Base-by-base conservation (phyloP, 768 basidiomycete species). In the Leccinum broughii region DNA sequence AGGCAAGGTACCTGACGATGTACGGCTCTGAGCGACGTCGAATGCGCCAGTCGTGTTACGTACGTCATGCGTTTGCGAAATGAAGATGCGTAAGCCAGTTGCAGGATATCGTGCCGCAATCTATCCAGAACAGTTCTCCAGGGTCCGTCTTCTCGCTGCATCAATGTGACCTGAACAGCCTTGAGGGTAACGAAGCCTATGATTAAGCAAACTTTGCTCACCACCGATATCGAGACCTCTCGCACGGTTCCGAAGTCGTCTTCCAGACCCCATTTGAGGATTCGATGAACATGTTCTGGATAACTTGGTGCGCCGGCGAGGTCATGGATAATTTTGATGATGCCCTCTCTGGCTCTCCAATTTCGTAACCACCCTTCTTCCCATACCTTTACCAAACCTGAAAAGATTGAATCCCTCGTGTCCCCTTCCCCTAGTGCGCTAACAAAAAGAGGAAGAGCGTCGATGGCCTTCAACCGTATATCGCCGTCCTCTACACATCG, bases 201-300 rank as follows among this genome's bases (percentile, higher is more conserved):
- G 64, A 44, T 48, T 22, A 34, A 59, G 15, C 65, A 55, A 60
- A 54, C 44, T 9, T 28, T 60, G 57, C 93, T 75, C 70, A 93
- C 91, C 66, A 78, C 77, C 41, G 74, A 70, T 24, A 92, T 81
- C 2, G 88, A 90, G 41, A 85, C 83, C 67, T 93, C 90, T 56
- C 95, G 79, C 4, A 98, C 93, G 37, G 89, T 86, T n/a, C 93
- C 89, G 56, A 92, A 91, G 17, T 76, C 77, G 68, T 97, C 95
- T 62, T 85, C 82, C 46, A 96, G 75, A 0, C 87, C 91, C 59
- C 77, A 78, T 60, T 75, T 74, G 58, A 92, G 72, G 34, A 95
- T 76, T 50, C 73, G 75, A 49, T 81, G 71, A n/a, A 92, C 70
- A 15, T 78, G 70, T n/a, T 77, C 76, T 35, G 80, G 76, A 26